phyloP scores from a whole-genome alignment of 345 rosid genomes.

The Populus pruinosa region DNA sequence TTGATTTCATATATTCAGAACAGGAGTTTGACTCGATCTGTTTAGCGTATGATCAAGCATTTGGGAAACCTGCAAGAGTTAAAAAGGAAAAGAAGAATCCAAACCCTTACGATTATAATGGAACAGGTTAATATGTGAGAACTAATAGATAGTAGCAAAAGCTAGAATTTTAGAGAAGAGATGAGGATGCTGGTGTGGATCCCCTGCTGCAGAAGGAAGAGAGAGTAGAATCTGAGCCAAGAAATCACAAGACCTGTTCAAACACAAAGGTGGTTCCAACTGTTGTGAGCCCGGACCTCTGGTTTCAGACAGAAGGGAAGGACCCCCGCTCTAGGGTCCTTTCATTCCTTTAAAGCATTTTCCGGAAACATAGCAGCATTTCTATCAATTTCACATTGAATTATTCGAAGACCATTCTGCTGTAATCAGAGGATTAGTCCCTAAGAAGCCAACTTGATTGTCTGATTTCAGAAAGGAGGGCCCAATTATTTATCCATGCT shows the following conservation, averaged over 20 bases:
- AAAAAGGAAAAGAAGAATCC: background rate
- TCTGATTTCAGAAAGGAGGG: background rate
- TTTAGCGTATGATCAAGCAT: background rate
- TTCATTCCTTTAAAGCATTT: constrained; percentile 13
- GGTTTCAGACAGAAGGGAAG: constrained; percentile 13
- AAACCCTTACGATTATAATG: background rate
- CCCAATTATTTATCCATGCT: background rate
- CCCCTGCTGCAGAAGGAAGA: background rate
- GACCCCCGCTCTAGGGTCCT: background rate
- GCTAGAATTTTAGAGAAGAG: background rate
- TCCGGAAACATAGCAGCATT: constrained; percentile 13
- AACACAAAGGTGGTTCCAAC: constrained; percentile 12
- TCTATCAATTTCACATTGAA: constrained; percentile 10
- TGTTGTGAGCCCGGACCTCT: constrained; percentile 12
- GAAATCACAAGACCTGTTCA: background rate
- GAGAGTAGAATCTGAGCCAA: background rate
- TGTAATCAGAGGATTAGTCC: background rate
- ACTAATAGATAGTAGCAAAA: background rate
- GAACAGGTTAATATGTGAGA: background rate
- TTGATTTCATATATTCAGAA: no score
- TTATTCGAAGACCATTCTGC: constrained; percentile 15
- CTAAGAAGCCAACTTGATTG: constrained; percentile 16
- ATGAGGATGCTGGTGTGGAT: background rate
- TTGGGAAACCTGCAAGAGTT: background rate
- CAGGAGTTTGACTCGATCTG: background rate